Evolutionary conservation across 2,329 filamentous ascomycete genomes (phyloP).

Genomic region (Ceratocystiopsis minuta): DNA sequence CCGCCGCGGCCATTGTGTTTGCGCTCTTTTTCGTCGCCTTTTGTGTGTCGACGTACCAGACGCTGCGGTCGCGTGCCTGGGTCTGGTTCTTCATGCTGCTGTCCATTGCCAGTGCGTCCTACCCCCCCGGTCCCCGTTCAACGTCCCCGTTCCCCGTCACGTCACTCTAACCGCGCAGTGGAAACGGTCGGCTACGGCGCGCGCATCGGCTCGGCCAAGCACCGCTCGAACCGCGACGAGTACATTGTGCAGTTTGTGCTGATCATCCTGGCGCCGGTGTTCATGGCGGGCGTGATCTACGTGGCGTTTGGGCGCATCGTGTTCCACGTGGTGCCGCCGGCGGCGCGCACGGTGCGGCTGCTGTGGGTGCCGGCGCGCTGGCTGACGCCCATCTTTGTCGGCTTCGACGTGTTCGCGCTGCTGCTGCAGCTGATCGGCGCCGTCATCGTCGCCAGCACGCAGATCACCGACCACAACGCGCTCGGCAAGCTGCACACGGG

Average conservation of each 20-base stretch:
- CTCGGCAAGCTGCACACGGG: slow-evolving; percentile 16
- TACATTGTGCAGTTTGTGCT: slow-evolving; percentile 21
- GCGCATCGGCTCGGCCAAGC: slow-evolving; percentile 14
- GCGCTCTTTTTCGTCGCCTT: slow-evolving; percentile 13
- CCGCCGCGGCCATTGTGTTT: slow-evolving; percentile 12
- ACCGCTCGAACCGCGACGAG: slow-evolving; percentile 11
- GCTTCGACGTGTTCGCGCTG: slow-evolving; percentile 21
- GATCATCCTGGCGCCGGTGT: slow-evolving; percentile 19
- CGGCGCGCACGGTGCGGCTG: slow-evolving; percentile 15
- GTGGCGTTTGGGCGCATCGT: slow-evolving; percentile 21
- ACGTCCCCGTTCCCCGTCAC: background rate
- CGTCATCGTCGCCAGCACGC: slow-evolving; percentile 21
- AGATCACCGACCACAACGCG: slow-evolving; percentile 15
- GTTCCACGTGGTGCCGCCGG: slow-evolving; percentile 18
- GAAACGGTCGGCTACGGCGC: slow-evolving; percentile 20
- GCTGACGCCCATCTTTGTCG: slow-evolving; percentile 23
- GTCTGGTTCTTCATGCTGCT: slow-evolving; percentile 15
- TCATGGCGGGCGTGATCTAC: slow-evolving; percentile 23
- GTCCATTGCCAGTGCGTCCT: slow-evolving; percentile 12
- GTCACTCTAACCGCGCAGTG: slow-evolving; percentile 12
- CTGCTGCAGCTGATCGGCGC: slow-evolving; percentile 21
- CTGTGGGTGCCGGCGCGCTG: slow-evolving; percentile 19
- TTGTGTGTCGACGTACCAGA: slow-evolving; percentile 11
- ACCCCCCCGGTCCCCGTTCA: background rate
- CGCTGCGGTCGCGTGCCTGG: slow-evolving; percentile 13